Conservation (phyloP, 1,284 basidiomycete species). For the Cryptococcus wingfieldii region DNA sequence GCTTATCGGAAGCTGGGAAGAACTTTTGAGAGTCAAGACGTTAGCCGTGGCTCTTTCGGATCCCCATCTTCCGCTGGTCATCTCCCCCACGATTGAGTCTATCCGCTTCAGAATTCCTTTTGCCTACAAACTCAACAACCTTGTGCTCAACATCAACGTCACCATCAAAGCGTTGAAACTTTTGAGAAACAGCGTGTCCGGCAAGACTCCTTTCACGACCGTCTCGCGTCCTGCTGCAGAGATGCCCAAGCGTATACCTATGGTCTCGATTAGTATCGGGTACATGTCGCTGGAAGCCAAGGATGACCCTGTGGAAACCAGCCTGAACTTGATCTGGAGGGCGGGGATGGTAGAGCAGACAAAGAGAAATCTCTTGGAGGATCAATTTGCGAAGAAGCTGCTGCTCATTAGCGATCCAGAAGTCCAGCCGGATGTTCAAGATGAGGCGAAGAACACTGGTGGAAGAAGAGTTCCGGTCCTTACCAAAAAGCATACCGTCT, state of each 20-base stretch:
- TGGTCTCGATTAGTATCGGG: conserved; percentile 60
- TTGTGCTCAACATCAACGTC: conserved; percentile 64
- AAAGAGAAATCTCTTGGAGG: conserved; percentile 70
- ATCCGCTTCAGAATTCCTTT: conserved; percentile 73
- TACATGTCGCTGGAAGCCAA: conserved; percentile 71
- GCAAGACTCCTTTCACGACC: conserved; percentile 20
- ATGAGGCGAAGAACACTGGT: background rate
- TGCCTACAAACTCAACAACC: conserved; percentile 68
- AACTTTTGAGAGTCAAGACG: conserved; percentile 63
- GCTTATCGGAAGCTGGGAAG: conserved; percentile 64
- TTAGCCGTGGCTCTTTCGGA: conserved; percentile 54
- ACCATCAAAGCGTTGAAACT: conserved; percentile 66
- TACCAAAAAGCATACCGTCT: conserved; percentile 52
- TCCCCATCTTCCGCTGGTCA: conserved; percentile 8
- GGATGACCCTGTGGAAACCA: conserved; percentile 82
- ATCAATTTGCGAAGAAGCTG: conserved; percentile 71
- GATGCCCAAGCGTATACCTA: conserved; percentile 66
- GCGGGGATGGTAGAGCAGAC: conserved; percentile 71
- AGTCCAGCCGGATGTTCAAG: conserved; percentile 3
- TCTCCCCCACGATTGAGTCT: conserved; percentile 55
- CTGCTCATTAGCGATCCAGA: conserved; percentile 56
- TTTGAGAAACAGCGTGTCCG: conserved; percentile 49
- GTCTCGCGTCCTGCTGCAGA: conserved; percentile 60
- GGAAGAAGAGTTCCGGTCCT: conserved; percentile 11
- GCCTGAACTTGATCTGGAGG: conserved; percentile 71